These are phyloP conservation scores for Skeletonema potamos DNA, from an alignment of 108 stramenopile genomes.

Conservation along the genomic window DNA sequence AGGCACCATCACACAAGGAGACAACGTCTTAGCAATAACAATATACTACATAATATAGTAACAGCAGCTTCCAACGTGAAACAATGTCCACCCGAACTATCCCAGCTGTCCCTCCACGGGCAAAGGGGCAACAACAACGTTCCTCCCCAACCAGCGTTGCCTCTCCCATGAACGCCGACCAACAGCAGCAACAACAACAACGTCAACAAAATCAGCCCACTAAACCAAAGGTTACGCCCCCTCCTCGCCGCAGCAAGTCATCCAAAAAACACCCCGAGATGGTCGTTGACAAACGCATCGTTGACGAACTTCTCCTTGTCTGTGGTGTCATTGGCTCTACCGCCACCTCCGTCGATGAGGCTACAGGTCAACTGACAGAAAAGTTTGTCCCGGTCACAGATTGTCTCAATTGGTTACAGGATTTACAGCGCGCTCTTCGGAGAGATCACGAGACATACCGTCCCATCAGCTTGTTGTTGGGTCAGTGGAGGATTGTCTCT, in stretches of 20 bases:
- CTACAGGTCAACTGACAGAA: slow-evolving; percentile 1
- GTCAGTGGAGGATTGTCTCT: slow-evolving; percentile 80
- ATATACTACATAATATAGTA: too few relatives aligned
- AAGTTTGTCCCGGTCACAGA: slow-evolving; percentile 78
- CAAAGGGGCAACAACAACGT: background rate
- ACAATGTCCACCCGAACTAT: background rate
- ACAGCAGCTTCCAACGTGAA: background rate
- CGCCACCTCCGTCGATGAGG: slow-evolving; percentile 17
- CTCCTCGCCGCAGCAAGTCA: background rate
- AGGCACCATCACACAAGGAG: too few relatives aligned
- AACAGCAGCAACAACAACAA: background rate
- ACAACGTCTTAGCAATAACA: too few relatives aligned
- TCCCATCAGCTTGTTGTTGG: slow-evolving; percentile 75
- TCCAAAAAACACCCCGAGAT: slow-evolving; percentile 37
- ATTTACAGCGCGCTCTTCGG: slow-evolving; percentile 84
- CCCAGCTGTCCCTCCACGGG: background rate
- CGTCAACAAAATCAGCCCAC: background rate
- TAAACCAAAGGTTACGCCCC: background rate
- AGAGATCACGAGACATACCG: slow-evolving; percentile 82
- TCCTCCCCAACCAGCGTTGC: background rate
- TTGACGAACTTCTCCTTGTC: slow-evolving; percentile 83
- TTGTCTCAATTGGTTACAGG: slow-evolving; percentile 86
- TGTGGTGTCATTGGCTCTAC: slow-evolving; percentile 86
- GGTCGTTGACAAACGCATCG: slow-evolving; percentile 69
- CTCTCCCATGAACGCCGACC: background rate